Evolutionary conservation across 352 stramenopile genomes (phyloP).

Genomic region (Phytophthora pseudosyringae): DNA sequence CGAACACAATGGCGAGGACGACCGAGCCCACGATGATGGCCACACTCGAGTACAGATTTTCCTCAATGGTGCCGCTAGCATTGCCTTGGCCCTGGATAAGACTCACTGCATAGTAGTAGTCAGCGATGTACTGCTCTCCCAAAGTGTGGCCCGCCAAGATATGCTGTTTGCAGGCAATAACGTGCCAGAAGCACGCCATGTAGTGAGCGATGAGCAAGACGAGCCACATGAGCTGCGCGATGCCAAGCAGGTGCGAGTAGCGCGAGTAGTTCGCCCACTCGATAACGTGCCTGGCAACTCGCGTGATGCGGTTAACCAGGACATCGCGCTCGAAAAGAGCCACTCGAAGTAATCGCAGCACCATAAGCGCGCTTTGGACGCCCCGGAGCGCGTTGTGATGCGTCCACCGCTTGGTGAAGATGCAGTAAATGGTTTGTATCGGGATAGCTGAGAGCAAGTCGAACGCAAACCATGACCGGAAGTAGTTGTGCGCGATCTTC

Average conservation of each 20-base stretch:
- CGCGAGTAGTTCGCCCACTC: slow-evolving; percentile 39
- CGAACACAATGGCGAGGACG: slow-evolving; percentile 61
- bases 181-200: slow-evolving; percentile 53
- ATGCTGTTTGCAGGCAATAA: slow-evolving; percentile 14
- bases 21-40: slow-evolving; percentile 53
- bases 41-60: slow-evolving; percentile 45
- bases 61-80: neutral
- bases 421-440: neutral
- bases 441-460: slow-evolving; percentile 22
- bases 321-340: slow-evolving; percentile 19
- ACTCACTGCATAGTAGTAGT: slow-evolving; percentile 41
- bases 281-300: slow-evolving; percentile 30
- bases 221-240: slow-evolving; percentile 39
- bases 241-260: slow-evolving; percentile 39
- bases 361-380: slow-evolving; percentile 20
- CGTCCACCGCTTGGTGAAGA: no score
- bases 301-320: slow-evolving; percentile 11
- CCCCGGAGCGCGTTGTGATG: no score
- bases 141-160: neutral
- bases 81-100: slow-evolving; percentile 62
- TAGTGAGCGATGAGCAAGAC: slow-evolving; percentile 53
- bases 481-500: slow-evolving; percentile 17
- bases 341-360: slow-evolving; percentile 18
- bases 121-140: slow-evolving; percentile 39
- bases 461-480: slow-evolving; percentile 13